Conservation (phyloP, 257 asterid genomes). For the Rhazya stricta region DNA sequence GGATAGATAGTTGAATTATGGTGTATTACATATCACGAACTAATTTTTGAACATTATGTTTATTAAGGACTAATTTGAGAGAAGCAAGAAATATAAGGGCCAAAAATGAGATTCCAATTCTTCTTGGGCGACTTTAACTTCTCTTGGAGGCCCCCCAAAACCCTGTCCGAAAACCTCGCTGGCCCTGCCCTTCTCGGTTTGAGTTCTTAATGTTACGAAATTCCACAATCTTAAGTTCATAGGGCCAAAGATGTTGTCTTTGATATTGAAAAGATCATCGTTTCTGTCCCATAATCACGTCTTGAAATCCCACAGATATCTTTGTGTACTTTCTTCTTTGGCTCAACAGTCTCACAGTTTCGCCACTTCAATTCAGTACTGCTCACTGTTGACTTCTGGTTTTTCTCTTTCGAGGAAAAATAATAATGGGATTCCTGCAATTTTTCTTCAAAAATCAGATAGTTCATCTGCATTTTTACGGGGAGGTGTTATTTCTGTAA, state of each 20-base stretch:
- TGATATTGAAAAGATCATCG: slow-evolving; percentile 33
- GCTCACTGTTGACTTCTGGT: slow-evolving; percentile 23
- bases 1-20: no score
- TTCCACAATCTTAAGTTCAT: background rate
- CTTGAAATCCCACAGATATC: slow-evolving; percentile 18
- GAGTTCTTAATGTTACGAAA: background rate
- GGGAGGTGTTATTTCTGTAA: background rate
- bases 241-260: slow-evolving; percentile 40
- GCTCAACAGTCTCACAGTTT: slow-evolving; percentile 23
- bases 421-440: slow-evolving; percentile 20
- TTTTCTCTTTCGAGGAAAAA: slow-evolving; percentile 10
- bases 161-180: slow-evolving; percentile 11
- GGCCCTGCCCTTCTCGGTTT: background rate
- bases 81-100: background rate
- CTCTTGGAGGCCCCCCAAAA: background rate
- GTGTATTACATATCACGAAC: no score
- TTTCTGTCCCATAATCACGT: slow-evolving; percentile 10
- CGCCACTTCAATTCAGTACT: slow-evolving; percentile 18
- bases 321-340: slow-evolving; percentile 31
- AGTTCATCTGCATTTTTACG: slow-evolving; percentile 21
- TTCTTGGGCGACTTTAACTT: background rate
- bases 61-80: background rate
- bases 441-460: slow-evolving; percentile 22
- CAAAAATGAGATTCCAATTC: background rate
- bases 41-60: no score